Percentiles rank a stretch among this genome's conserved stretches.
phyloP scores from a whole-genome alignment of 73 alveolate species.

The Uronychia binucleata region DNA sequence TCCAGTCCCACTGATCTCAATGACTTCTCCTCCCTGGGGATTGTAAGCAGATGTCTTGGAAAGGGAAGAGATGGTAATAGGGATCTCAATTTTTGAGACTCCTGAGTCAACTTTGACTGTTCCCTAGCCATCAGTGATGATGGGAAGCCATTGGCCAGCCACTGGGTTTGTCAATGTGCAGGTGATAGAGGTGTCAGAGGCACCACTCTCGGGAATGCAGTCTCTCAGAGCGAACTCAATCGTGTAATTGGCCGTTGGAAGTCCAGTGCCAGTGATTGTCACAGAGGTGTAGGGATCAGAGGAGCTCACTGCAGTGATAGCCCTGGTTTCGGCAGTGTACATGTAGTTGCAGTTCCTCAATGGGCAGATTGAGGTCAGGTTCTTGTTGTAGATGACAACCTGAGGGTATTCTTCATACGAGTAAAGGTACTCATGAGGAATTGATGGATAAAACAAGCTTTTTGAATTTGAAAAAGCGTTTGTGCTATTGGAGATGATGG shows the following conservation, averaged over 20 bases:
- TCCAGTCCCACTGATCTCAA: slow-evolving; percentile 20
- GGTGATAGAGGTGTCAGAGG: neutral
- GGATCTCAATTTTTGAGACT: neutral
- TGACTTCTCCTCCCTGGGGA: slow-evolving; percentile 25
- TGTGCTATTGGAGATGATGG: neutral
- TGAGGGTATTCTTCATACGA: neutral
- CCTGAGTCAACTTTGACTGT: neutral
- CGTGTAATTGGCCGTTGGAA: neutral
- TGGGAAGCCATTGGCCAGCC: neutral
- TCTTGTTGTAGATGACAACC: neutral
- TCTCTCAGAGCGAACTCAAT: neutral
- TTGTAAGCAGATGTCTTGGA: slow-evolving; percentile 7
- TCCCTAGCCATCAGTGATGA: neutral
- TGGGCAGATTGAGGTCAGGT: neutral
- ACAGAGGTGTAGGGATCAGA: neutral
- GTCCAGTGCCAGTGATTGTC: neutral
- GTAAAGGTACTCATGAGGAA: neutral
- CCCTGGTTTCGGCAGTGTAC: neutral
- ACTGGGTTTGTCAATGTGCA: neutral
- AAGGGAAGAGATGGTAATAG: neutral
- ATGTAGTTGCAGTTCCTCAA: neutral
- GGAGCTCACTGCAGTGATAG: neutral
- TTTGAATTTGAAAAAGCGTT: too few species aligned
- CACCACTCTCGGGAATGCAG: neutral
- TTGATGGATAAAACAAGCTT: neutral